Conservation (phyloP, 2,329 filamentous ascomycete genomes). For the Metarhizium guizhouense region DNA sequence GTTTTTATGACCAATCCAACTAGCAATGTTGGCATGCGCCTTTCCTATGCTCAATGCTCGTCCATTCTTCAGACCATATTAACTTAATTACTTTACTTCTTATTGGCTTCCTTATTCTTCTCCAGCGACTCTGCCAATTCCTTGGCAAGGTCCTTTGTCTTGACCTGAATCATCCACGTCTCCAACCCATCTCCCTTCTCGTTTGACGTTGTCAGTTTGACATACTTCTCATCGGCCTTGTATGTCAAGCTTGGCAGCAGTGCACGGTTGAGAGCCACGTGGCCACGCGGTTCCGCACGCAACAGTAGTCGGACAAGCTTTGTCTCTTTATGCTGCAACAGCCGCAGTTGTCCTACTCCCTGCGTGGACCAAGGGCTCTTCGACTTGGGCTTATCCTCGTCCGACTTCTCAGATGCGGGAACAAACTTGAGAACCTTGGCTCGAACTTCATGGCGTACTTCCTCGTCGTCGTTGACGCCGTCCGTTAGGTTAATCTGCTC, state of each 20-base stretch:
- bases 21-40: neutral
- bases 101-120: slow-evolving; percentile 47
- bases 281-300: slow-evolving; percentile 66
- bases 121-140: slow-evolving; percentile 43
- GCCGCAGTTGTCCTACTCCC: slow-evolving; percentile 61
- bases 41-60: slow-evolving; percentile 2
- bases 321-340: slow-evolving; percentile 66
- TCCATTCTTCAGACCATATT: neutral
- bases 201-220: slow-evolving; percentile 49
- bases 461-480: slow-evolving; percentile 63
- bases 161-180: slow-evolving; percentile 64
- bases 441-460: slow-evolving; percentile 58
- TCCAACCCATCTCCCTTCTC: slow-evolving; percentile 52
- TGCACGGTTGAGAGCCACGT: slow-evolving; percentile 62
- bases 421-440: slow-evolving; percentile 60
- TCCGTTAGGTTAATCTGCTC: slow-evolving; percentile 63
- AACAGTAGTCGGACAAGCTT: slow-evolving; percentile 59
- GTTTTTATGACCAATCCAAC: neutral
- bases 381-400: slow-evolving; percentile 34
- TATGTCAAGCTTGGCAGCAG: slow-evolving; percentile 56
- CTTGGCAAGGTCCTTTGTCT: slow-evolving; percentile 50
- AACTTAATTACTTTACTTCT: slow-evolving; percentile 27
- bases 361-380: slow-evolving; percentile 57
- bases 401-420: slow-evolving; percentile 36
- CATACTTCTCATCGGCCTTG: slow-evolving; percentile 49